Percentiles rank a stretch among this genome's conserved stretches.
phyloP scores from a whole-genome alignment of 345 rosid genomes.

The Gossypium australe region DNA sequence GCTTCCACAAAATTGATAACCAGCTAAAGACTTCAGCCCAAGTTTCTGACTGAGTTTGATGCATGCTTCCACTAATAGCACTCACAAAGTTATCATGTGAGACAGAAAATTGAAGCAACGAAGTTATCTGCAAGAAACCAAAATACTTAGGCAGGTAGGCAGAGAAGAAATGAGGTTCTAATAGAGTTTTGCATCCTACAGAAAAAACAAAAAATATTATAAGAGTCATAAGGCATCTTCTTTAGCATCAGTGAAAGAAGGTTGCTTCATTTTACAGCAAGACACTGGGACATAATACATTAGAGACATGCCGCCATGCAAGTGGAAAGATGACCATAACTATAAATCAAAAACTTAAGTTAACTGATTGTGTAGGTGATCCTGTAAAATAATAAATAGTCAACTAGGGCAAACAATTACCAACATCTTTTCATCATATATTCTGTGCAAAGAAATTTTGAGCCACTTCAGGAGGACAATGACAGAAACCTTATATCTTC shows the following conservation, averaged over 20 bases:
- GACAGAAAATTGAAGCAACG: conserved; percentile 61
- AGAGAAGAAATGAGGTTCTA: conserved; percentile 1
- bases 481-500: background rate
- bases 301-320: background rate
- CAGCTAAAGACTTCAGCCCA: conserved; percentile 53
- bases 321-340: conserved; percentile 1
- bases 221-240: background rate
- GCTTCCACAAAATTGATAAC: conserved; percentile 81
- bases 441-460: background rate
- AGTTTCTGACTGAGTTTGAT: conserved; percentile 31
- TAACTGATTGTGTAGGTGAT: background rate
- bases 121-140: conserved; percentile 50
- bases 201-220: background rate
- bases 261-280: background rate
- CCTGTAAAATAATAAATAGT: background rate
- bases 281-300: background rate
- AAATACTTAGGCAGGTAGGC: conserved; percentile 20
- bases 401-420: background rate
- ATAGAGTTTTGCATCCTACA: background rate
- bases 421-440: background rate
- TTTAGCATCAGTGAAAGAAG: background rate
- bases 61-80: conserved; percentile 24
- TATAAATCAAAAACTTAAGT: background rate
- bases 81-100: conserved; percentile 39
- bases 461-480: background rate